phyloP scores from a whole-genome alignment of 1,284 basidiomycete species.

The Naganishia sp. region DNA sequence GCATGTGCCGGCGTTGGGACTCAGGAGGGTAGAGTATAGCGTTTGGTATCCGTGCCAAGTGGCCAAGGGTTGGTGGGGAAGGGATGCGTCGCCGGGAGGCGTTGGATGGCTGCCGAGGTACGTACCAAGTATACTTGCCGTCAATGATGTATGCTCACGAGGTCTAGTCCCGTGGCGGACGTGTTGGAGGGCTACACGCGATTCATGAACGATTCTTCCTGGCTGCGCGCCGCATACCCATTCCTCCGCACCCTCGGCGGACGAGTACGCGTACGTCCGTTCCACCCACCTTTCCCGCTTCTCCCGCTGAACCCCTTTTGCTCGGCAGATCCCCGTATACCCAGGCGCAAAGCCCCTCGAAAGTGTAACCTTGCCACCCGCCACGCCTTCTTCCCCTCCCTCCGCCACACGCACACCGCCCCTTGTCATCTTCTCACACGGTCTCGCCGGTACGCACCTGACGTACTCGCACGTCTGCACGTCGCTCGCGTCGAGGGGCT shows the following conservation, averaged over 20 bases:
- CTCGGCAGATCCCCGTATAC: slow-evolving; percentile 42
- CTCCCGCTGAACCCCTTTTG: not conserved
- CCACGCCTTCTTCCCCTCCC: slow-evolving; percentile 13
- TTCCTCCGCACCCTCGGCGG: slow-evolving; percentile 38
- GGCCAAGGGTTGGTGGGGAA: slow-evolving; percentile 27
- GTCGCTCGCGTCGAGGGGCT: slow-evolving; percentile 69
- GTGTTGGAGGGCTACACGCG: slow-evolving; percentile 26
- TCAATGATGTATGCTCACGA: too few species aligned
- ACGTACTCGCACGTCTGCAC: slow-evolving; percentile 65
- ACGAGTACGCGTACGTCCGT: slow-evolving; percentile 36
- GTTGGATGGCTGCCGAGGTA: slow-evolving; percentile 40
- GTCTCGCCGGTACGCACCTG: slow-evolving; percentile 70
- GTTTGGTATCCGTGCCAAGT: slow-evolving; percentile 44
- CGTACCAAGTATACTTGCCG: not conserved
- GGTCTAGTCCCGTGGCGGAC: slow-evolving; percentile 9
- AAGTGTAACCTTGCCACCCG: not conserved
- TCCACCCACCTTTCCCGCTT: not conserved
- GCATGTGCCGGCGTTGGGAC: slow-evolving; percentile 37
- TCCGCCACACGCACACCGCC: slow-evolving; percentile 57
- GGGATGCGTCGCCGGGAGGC: slow-evolving; percentile 33
- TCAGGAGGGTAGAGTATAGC: slow-evolving; percentile 41
- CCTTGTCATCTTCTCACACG: slow-evolving; percentile 76
- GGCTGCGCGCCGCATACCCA: slow-evolving; percentile 26
- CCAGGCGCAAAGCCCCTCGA: slow-evolving; percentile 30
- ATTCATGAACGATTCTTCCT: slow-evolving; percentile 27